Evolutionary conservation across 164 flowering plant genomes (phyloP), one percentile per base, ranked within the genome.

Genomic region (Warburgia ugandensis): DNA sequence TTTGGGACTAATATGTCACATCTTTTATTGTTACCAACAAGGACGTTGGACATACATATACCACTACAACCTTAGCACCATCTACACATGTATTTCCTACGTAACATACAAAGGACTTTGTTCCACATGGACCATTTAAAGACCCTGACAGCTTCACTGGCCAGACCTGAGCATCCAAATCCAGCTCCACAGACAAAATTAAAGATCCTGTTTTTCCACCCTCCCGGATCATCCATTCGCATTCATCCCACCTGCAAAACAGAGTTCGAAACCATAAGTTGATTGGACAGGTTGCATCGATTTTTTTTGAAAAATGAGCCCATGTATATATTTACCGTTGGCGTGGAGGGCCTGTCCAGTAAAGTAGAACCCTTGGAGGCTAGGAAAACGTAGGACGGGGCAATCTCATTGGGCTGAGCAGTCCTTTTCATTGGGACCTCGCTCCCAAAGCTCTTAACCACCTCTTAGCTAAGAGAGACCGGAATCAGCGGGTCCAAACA

Each of bases 401-500:
- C 87, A 21, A 81, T 71, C 70, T 86, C 92, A 14, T 30, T 13
- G 0, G 87, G 92, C 67, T 87, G 96, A 0, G 76, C 91, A 1
- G 96, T 79, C 68, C 96, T 69, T 10, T 68, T 61, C 97, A 88
- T 88, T 0, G 97, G 91, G 51, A 71, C 82, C 50, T 77, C 43
- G 0, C 46, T 31, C 17, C 97, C 86, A 28, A 88, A 88, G 0
- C 45, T 58, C 1, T 62, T 50, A 8, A 32, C 25, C 60, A 79
- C 67, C 5, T 79, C 85, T 47, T 75, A 78, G 4, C 12, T 37
- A 48, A 85, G 78, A 0, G 84, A 80, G 0, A 90, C 69, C 8
- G 88, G 90, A 0, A 83, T 76, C 44, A 83, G 53, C 0, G 94
- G 92, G 92, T 83, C 87, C 89, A 85, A 0, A 87, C 65, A 0